Conservation (phyloP, 306 rosid genomes). For the Betula pendula region DNA sequence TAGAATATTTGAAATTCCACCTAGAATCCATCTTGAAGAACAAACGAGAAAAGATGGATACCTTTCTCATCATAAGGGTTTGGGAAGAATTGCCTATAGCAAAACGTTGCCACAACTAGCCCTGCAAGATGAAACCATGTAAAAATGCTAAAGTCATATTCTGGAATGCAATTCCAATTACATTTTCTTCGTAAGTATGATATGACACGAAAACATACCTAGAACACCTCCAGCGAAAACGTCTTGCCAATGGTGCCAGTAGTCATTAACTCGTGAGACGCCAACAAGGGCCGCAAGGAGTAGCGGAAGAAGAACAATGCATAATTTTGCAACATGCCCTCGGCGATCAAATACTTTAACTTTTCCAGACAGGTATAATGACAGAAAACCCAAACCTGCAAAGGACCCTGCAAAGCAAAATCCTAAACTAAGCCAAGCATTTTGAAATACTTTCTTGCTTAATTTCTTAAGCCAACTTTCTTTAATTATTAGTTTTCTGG, state of each 20-base stretch:
- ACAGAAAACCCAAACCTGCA: constrained; percentile 84
- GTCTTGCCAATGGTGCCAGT: constrained; percentile 99
- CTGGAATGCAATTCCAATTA: neutral
- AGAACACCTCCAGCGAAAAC: constrained; percentile 78
- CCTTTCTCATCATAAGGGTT: constrained; percentile 66
- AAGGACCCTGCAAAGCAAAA: constrained; percentile 68
- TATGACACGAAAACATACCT: constrained; percentile 40
- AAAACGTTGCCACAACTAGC: constrained; percentile 67
- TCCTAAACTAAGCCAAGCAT: neutral
- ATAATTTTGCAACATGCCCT: constrained; percentile 83
- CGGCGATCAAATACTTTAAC: constrained; percentile 68
- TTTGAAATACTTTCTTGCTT: neutral
- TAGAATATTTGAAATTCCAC: constrained; percentile 9
- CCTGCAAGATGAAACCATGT: constrained; percentile 48
- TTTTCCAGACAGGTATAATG: constrained; percentile 79
- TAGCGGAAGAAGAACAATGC: constrained; percentile 75
- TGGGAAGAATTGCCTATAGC: constrained; percentile 89
- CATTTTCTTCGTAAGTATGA: neutral
- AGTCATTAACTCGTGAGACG: constrained; percentile 84
- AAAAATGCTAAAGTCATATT: neutral
- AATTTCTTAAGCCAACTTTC: neutral
- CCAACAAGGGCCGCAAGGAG: constrained; percentile 73
- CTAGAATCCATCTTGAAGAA: neutral
- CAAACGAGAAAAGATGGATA: constrained; percentile 28
- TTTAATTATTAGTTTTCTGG: neutral